phyloP scores from a whole-genome alignment of 345 rosid species.

The Nephelium lappaceum region DNA sequence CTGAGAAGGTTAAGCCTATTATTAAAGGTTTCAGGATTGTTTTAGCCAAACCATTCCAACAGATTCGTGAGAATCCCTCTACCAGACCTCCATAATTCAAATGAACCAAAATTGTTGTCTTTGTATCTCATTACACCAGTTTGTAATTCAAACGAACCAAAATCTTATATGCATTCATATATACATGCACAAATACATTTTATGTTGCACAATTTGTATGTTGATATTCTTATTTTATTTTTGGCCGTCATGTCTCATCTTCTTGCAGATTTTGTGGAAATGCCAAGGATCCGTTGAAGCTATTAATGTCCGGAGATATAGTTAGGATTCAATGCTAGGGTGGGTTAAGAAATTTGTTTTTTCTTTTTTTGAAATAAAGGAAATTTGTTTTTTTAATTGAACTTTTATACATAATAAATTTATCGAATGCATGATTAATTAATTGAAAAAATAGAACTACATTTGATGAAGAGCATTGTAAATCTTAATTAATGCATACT shows the following conservation, averaged over 20 bases:
- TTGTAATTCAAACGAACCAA: neutral
- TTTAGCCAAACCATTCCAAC: no score
- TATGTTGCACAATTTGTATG: neutral
- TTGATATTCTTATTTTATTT: neutral
- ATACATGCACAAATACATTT: neutral
- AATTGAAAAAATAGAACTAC: no score
- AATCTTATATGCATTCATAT: neutral
- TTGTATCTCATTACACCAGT: no score
- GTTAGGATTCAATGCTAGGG: no score
- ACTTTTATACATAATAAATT: no score
- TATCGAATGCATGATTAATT: no score
- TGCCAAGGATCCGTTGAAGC: conserved; percentile 84
- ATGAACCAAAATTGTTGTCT: neutral
- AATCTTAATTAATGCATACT: no score
- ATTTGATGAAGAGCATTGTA: no score
- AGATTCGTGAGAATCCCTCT: neutral
- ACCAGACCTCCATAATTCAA: neutral
- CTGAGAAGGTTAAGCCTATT: conserved; percentile 35
- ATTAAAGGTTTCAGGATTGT: conserved; percentile 14
- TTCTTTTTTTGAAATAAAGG: no score
- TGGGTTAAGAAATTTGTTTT: no score
- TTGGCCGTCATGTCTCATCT: conserved; percentile 11
- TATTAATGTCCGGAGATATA: conserved; percentile 60
- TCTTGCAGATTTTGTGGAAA: conserved; percentile 70
- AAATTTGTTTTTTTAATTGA: no score